Percentiles rank a stretch among this genome's conserved stretches.
Conservation (phyloP, 169 alveolate species). For the Eimeria maxima region DNA sequence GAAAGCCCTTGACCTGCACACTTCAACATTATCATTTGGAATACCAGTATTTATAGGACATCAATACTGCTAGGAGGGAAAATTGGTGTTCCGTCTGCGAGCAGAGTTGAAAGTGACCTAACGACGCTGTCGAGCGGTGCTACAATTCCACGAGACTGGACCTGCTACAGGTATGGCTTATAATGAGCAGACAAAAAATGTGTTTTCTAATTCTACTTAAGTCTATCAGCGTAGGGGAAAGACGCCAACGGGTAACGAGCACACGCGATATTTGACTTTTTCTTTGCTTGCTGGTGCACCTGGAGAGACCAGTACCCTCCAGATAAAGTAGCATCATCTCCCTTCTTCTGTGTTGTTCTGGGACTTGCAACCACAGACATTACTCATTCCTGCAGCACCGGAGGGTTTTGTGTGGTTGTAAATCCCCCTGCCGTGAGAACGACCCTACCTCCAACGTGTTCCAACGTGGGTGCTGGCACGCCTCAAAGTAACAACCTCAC, state of each 20-base stretch:
- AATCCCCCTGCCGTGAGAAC: too few species aligned
- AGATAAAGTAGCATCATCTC: neutral
- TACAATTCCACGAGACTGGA: neutral
- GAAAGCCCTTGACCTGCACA: neutral
- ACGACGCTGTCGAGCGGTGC: neutral
- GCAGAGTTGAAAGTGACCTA: conserved; percentile 2
- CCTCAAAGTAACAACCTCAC: neutral
- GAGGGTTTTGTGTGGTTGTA: neutral
- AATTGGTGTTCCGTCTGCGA: neutral
- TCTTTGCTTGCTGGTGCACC: neutral
- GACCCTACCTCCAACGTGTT: too few species aligned
- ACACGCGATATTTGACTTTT: neutral
- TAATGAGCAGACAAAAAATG: neutral
- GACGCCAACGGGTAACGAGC: neutral
- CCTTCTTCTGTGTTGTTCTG: neutral
- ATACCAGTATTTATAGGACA: neutral
- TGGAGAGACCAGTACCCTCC: neutral
- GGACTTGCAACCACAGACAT: too few species aligned
- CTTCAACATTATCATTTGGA: neutral
- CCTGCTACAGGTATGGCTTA: neutral
- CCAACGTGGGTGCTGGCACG: too few species aligned
- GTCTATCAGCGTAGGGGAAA: neutral
- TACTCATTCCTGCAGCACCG: too few species aligned
- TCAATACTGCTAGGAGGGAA: neutral
- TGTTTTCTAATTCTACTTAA: neutral